Base-by-base conservation (phyloP, 2,329 filamentous ascomycete species). In the Botrytis squamosa region DNA sequence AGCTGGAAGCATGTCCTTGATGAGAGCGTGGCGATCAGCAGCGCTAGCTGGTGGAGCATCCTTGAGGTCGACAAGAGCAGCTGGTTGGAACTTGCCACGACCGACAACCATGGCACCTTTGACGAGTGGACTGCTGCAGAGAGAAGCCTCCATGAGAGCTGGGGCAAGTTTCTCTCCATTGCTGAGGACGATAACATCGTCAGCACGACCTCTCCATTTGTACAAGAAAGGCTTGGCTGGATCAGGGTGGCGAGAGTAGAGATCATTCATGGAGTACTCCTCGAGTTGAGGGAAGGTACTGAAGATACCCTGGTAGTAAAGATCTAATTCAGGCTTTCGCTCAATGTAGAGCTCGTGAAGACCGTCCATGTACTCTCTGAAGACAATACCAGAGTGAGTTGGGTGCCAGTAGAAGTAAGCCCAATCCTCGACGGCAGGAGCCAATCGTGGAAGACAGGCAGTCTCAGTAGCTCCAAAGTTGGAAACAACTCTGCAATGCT, bases 151-250 rank as follows among this genome's bases (percentile, higher is more conserved):
- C 79, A 84, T 82, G 0, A 78, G 77, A 10, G 82, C 75, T 0
- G 85, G 84, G 46, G 84, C 84, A 63, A 85, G 80, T 74, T 85
- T 86, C 74, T 85, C 83, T 2, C 84, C 85, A 64, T 83, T 85
- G 1, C 77, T 77, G 10, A 78, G 70, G 3, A 75, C 64, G 33
- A 78, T 74, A 4, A 77, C 72, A 66, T 77, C 76, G 46, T 77
- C 76, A 14, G 70, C 57, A 64, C 75, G 71, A 36, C 75, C 74
- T 25, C 71, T 73, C 55, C 73, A 75, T 66, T 68, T 72, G 64
- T 72, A 77, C 52, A 75, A 42, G 25, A 75, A 65, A 16, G 62
- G 52, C 64, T 76, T 76, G 14, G 71, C 63, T 22, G 76, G 75
- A 57, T 76, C 72, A 36, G 75, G 74, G 70, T 76, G 75, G 55